Conservation (phyloP, 208 protist species). For the Porcisia hertigi region DNA sequence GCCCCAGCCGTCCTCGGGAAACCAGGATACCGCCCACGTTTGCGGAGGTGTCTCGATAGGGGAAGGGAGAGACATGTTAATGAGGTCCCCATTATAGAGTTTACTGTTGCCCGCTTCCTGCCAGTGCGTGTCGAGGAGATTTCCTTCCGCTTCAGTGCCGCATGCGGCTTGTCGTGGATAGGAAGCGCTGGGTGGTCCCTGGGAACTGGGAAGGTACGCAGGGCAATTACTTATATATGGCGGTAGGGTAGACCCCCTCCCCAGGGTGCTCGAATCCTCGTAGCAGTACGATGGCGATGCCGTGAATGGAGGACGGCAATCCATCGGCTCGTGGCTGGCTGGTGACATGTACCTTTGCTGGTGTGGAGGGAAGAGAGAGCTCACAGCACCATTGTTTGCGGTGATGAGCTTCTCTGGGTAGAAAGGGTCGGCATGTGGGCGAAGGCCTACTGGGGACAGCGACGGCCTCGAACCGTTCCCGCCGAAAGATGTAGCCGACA, state of each 20-base stretch:
- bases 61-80: not conserved
- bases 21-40: not conserved
- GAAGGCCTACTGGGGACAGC: not conserved
- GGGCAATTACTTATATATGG: not conserved
- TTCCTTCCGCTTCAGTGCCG: not conserved
- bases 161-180: not conserved
- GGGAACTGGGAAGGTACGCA: not conserved
- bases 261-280: not conserved
- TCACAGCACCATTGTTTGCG: not conserved
- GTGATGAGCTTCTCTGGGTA: not conserved
- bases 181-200: not conserved
- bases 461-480: not conserved
- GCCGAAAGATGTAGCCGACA: not conserved
- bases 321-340: not conserved
- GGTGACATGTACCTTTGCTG: conserved; percentile 3
- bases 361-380: conserved; percentile 4
- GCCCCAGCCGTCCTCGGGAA: not conserved
- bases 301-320: not conserved
- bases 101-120: not conserved
- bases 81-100: not conserved
- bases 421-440: conserved; percentile 5
- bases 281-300: not conserved
- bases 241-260: not conserved
- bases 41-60: not conserved
- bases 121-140: not conserved